Evolutionary conservation across 2,329 filamentous ascomycete genomes (phyloP).

Genomic region (Colletotrichum sp.): DNA sequence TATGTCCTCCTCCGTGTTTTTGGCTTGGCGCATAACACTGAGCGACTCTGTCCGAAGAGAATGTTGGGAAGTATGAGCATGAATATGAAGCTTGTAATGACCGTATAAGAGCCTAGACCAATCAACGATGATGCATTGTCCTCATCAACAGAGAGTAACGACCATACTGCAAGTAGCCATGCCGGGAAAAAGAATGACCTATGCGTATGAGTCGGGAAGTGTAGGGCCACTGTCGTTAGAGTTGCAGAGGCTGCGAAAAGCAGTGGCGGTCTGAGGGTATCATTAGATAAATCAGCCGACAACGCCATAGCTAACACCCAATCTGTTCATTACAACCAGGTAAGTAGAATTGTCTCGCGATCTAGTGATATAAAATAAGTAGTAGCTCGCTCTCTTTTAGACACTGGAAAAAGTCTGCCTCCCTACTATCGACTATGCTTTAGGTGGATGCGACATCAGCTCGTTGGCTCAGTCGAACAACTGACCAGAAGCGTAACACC

Average conservation of each 20-base stretch:
- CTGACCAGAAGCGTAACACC: neutral
- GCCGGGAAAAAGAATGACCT: neutral
- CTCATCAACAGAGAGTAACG: neutral
- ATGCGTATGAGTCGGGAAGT: neutral
- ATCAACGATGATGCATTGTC: neutral
- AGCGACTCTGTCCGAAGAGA: neutral
- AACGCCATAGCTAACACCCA: neutral
- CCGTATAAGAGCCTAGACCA: neutral
- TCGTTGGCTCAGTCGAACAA: neutral
- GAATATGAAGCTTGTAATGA: neutral
- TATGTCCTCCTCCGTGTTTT: neutral
- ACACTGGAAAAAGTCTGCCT: neutral
- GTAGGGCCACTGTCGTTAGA: neutral
- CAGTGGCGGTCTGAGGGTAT: neutral
- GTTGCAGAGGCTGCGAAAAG: neutral
- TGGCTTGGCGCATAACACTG: neutral
- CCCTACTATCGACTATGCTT: neutral
- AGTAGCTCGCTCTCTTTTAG: neutral
- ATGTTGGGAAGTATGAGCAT: neutral
- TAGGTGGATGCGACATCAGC: neutral
- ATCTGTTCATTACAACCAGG: neutral
- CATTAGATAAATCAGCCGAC: neutral
- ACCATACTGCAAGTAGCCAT: neutral
- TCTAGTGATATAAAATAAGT: fast-evolving
- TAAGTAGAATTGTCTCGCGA: fast-evolving